phyloP scores from a whole-genome alignment of 148 eudicot genomes.

The Oxyria digyna region DNA sequence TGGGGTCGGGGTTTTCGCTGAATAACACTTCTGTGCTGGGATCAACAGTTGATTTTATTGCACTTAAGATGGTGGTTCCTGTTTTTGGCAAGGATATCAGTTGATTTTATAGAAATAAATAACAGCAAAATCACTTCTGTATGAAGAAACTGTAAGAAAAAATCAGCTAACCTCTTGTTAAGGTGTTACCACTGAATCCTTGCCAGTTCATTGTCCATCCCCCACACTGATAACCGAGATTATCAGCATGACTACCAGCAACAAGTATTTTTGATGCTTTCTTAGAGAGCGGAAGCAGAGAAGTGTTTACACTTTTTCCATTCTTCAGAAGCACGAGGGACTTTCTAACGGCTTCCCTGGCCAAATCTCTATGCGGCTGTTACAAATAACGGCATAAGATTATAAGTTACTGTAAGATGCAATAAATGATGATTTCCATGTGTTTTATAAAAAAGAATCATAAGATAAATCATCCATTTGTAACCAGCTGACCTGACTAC shows the following conservation, averaged over 20 bases:
- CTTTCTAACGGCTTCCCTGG: slow-evolving; percentile 92
- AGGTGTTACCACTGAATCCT: slow-evolving; percentile 68
- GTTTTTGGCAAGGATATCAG: slow-evolving; percentile 4
- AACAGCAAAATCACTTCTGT: too few relatives aligned
- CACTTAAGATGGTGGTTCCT: slow-evolving; percentile 67
- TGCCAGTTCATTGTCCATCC: slow-evolving; percentile 96
- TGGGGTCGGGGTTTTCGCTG: slow-evolving; percentile 37
- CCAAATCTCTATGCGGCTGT: slow-evolving; percentile 75
- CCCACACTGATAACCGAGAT: slow-evolving; percentile 90
- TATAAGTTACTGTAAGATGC: not conserved
- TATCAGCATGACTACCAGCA: slow-evolving; percentile 82
- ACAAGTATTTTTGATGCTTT: slow-evolving; percentile 45
- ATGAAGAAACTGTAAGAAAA: not conserved
- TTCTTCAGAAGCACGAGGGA: slow-evolving; percentile 85
- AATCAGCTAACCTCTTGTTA: slow-evolving; percentile 57
- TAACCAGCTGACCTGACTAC: slow-evolving; percentile 35
- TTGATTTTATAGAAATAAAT: too few relatives aligned
- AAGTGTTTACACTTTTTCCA: slow-evolving; percentile 38
- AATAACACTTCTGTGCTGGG: slow-evolving; percentile 42
- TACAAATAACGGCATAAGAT: not conserved
- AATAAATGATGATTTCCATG: not conserved
- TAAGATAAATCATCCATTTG: too few relatives aligned
- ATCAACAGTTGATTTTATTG: slow-evolving; percentile 43
- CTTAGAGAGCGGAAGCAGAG: slow-evolving; percentile 64
- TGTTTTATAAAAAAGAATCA: not conserved